phyloP scores from a whole-genome alignment of 305 asterid species.

The Solanum hybrid region DNA sequence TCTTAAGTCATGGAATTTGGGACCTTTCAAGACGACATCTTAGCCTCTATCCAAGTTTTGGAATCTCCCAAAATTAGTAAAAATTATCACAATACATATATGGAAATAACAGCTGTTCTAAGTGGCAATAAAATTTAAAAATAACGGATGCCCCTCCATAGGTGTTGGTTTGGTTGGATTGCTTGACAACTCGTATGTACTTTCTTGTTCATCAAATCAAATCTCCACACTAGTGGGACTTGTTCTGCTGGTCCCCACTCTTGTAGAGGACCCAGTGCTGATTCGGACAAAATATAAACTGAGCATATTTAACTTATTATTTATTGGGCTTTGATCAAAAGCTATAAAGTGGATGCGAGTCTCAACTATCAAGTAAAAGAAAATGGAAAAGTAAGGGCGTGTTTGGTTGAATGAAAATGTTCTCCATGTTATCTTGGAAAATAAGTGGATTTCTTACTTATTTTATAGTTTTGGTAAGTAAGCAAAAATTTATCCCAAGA shows the following conservation, averaged over 20 bases:
- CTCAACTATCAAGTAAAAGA: not conserved
- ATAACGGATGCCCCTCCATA: not conserved
- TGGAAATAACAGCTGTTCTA: not conserved
- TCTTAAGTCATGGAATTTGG: constrained; percentile 1
- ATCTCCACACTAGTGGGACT: not conserved
- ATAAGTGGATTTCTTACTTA: not conserved
- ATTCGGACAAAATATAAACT: not conserved
- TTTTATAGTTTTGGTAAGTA: not conserved
- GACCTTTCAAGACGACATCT: not conserved
- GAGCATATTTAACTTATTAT: not conserved
- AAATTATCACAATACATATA: not conserved
- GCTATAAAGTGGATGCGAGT: not conserved
- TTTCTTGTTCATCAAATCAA: not conserved
- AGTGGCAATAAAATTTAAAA: not conserved
- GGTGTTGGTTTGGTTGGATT: not conserved
- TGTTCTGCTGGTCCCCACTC: not conserved
- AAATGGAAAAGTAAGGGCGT: not conserved
- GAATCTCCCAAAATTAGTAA: not conserved
- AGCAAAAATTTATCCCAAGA: not conserved
- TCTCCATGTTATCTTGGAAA: not conserved
- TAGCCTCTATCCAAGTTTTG: not conserved
- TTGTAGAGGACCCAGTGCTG: not conserved
- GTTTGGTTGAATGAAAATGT: not conserved
- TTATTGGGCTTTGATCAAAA: not conserved
- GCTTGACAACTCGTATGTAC: not conserved